Percentiles rank a stretch among this genome's conserved stretches.
phyloP scores from a whole-genome alignment of 148 eudicot genomes.

The Drosera capensis region DNA sequence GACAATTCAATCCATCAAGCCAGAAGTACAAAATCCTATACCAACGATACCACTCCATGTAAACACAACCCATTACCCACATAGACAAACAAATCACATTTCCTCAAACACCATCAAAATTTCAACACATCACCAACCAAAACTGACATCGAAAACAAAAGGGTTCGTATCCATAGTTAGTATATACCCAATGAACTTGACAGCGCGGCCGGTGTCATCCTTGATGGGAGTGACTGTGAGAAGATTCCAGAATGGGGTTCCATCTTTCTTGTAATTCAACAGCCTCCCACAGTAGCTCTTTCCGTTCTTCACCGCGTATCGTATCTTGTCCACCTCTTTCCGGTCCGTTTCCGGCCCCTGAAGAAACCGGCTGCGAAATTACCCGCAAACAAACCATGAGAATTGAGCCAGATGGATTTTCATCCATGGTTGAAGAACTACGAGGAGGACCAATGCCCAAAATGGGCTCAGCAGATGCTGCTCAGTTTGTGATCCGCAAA shows the following conservation, averaged over 20 bases:
- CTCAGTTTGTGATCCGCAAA: too few relatives aligned
- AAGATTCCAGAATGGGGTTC: conserved; percentile 98
- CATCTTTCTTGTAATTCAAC: conserved; percentile 83
- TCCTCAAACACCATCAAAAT: too few relatives aligned
- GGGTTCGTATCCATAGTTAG: too few relatives aligned
- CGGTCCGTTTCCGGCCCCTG: conserved; percentile 89
- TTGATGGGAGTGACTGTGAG: conserved; percentile 86
- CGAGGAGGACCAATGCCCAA: too few relatives aligned
- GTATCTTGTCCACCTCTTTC: conserved; percentile 68
- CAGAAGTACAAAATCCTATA: too few relatives aligned
- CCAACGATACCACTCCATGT: too few relatives aligned
- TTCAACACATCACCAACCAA: too few relatives aligned
- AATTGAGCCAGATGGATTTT: not conserved
- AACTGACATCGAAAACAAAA: too few relatives aligned
- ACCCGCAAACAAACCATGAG: conserved; percentile 1
- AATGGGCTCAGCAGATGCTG: too few relatives aligned
- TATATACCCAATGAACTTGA: conserved; percentile 85
- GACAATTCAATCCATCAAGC: too few relatives aligned
- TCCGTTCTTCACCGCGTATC: conserved; percentile 58
- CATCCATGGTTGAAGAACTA: not conserved
- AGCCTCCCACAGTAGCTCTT: conserved; percentile 87
- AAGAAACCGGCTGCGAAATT: conserved; percentile 83
- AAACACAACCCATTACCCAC: too few relatives aligned
- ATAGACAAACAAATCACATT: too few relatives aligned
- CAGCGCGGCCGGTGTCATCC: conserved; percentile 60